Evolutionary conservation across 2,329 filamentous ascomycete species (phyloP).

Genomic region (Sarocladium oryzae): DNA sequence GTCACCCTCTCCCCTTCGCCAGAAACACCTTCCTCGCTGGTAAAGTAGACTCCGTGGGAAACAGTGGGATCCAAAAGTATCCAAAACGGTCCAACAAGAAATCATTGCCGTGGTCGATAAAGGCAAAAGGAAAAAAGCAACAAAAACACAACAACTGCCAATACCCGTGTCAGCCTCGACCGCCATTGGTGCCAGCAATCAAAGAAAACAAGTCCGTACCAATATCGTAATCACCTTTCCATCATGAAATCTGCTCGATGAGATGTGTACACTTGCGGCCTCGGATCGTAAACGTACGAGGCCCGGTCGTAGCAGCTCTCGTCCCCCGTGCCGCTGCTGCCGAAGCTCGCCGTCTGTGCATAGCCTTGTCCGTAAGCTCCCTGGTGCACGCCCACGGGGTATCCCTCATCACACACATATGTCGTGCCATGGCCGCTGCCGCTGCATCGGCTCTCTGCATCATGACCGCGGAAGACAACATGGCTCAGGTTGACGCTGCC

Average conservation of each 20-base stretch:
- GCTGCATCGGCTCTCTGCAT: conserved; percentile 37
- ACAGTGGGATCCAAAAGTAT: too few relatives aligned
- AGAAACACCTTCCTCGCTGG: too few relatives aligned
- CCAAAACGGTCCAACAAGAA: too few relatives aligned
- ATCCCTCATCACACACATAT: conserved; percentile 28
- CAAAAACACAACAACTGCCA: too few relatives aligned
- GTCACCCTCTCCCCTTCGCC: too few relatives aligned
- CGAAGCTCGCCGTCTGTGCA: conserved; percentile 9
- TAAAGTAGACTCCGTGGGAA: too few relatives aligned
- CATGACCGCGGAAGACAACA: conserved; percentile 44
- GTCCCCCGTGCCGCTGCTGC: conserved; percentile 9
- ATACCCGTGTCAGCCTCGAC: too few relatives aligned
- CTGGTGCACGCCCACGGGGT: conserved; percentile 21
- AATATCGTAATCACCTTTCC: neutral
- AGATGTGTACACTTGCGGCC: conserved; percentile 3
- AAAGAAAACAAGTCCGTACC: too few relatives aligned
- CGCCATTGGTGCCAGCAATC: too few relatives aligned
- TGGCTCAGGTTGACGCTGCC: conserved; percentile 59
- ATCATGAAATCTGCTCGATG: neutral
- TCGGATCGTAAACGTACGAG: conserved; percentile 7
- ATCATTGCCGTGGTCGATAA: too few relatives aligned
- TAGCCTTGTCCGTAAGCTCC: conserved; percentile 8
- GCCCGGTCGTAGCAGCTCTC: conserved; percentile 7
- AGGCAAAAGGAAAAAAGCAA: too few relatives aligned
- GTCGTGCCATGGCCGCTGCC: conserved; percentile 28